Evolutionary conservation across 148 eudicot genomes (phyloP).

Genomic region (Talinum fruticosum): DNA sequence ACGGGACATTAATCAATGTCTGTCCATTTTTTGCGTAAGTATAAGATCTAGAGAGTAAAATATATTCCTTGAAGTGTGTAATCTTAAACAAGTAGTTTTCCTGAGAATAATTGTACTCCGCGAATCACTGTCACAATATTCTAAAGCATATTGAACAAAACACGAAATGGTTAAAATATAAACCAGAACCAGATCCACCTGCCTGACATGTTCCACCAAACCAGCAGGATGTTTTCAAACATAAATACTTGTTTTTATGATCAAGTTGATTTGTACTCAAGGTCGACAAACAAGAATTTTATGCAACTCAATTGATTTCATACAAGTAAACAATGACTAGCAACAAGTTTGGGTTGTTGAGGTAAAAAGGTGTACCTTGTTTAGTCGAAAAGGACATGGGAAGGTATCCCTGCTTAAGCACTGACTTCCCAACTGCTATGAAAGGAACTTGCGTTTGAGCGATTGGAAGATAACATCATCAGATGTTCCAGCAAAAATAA

Average conservation of each 20-base stretch:
- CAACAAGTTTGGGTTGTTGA: neutral
- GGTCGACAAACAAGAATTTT: neutral
- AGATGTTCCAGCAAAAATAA: too few species aligned
- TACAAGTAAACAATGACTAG: neutral
- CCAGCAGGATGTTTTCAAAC: constrained; percentile 25
- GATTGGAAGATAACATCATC: constrained; percentile 1
- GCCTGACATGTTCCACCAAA: constrained; percentile 27
- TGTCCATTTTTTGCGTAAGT: neutral
- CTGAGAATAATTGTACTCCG: neutral
- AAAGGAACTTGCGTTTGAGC: constrained; percentile 9
- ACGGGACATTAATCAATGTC: constrained; percentile 17
- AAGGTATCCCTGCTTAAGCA: constrained; percentile 9
- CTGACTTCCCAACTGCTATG: constrained; percentile 5
- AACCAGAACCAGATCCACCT: constrained; percentile 19
- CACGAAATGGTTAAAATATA: neutral
- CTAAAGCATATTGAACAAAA: constrained; percentile 18
- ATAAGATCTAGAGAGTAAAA: neutral
- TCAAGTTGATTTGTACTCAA: constrained; percentile 5
- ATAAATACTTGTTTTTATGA: neutral
- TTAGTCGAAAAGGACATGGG: constrained; percentile 6
- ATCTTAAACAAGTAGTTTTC: constrained; percentile 9
- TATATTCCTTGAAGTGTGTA: constrained; percentile 7
- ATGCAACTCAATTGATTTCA: neutral
- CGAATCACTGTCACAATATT: constrained; percentile 25
- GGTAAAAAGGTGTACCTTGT: constrained; percentile 12